Conservation (phyloP, 2,329 filamentous ascomycete genomes). For the Xylaria arbuscula region DNA sequence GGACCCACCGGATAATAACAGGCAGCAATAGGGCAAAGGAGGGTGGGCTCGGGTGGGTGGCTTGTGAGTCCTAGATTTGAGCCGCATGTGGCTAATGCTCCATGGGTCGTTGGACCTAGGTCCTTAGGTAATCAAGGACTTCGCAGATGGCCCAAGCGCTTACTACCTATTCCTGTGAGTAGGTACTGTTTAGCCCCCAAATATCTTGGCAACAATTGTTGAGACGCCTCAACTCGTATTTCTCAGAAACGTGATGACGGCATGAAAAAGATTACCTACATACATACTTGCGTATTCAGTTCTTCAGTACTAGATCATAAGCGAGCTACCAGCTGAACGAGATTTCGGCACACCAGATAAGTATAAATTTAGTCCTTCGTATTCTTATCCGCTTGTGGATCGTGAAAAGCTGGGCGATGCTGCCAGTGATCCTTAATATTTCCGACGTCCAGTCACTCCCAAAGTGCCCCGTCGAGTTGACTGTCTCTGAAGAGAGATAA, state of each 20-base stretch:
- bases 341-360: neutral
- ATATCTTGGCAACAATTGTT: slow-evolving; percentile 17
- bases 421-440: too few relatives aligned
- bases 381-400: neutral
- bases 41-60: slow-evolving; percentile 12
- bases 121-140: neutral
- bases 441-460: too few relatives aligned
- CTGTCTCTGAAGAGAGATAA: too few relatives aligned
- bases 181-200: slow-evolving; percentile 13
- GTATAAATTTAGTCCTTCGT: neutral
- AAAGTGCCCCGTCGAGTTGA: too few relatives aligned
- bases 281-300: neutral
- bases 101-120: neutral
- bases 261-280: neutral
- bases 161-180: neutral
- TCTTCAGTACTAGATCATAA: slow-evolving; percentile 5
- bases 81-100: slow-evolving; percentile 29
- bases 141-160: neutral
- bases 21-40: slow-evolving; percentile 30
- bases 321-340: neutral
- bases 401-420: too few relatives aligned
- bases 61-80: slow-evolving; percentile 29
- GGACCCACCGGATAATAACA: slow-evolving; percentile 7
- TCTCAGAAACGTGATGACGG: neutral
- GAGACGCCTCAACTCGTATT: neutral